phyloP scores from a whole-genome alignment of 106 monocot genomes.

The Posidonia australis region DNA sequence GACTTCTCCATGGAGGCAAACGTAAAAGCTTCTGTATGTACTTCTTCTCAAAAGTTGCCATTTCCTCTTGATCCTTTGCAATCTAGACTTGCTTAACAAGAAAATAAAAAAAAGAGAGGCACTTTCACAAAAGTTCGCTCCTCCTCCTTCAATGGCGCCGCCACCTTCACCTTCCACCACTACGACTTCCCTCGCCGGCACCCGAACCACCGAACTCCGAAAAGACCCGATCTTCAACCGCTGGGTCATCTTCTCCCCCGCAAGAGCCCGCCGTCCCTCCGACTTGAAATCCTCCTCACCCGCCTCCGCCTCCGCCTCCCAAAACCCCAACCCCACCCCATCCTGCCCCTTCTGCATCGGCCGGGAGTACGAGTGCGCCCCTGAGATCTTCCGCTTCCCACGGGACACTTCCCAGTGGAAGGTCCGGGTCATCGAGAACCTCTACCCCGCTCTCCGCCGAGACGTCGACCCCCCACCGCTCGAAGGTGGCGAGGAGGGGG shows the following conservation, averaged over 20 bases:
- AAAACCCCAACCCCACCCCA: constrained; percentile 9
- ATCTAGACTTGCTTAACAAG: too few species aligned
- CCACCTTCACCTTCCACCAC: too few species aligned
- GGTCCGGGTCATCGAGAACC: constrained; percentile 84
- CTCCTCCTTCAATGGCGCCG: too few species aligned
- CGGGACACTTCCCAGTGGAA: constrained; percentile 34
- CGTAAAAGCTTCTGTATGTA: too few species aligned
- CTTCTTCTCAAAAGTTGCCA: too few species aligned
- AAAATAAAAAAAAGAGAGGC: too few species aligned
- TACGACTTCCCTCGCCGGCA: too few species aligned
- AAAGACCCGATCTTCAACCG: constrained; percentile 58
- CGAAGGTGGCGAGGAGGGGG: constrained; percentile 2
- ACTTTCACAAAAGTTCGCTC: too few species aligned
- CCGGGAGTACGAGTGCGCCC: constrained; percentile 76
- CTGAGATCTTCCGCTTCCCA: constrained; percentile 82
- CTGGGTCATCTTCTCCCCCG: constrained; percentile 67
- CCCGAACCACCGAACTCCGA: constrained; percentile 32
- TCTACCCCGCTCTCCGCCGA: constrained; percentile 75
- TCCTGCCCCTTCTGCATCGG: constrained; percentile 89
- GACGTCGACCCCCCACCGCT: constrained; percentile 28
- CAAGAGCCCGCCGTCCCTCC: constrained; percentile 72
- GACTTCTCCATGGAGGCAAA: too few species aligned
- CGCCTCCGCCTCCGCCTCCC: constrained; percentile 7
- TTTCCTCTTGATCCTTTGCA: too few species aligned
- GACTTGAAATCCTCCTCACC: constrained; percentile 58